Percentiles rank a stretch among this genome's conserved stretches.
Evolutionary conservation across 2,329 filamentous ascomycete species (phyloP).

Genomic region (Aspergillus quadricinctus): DNA sequence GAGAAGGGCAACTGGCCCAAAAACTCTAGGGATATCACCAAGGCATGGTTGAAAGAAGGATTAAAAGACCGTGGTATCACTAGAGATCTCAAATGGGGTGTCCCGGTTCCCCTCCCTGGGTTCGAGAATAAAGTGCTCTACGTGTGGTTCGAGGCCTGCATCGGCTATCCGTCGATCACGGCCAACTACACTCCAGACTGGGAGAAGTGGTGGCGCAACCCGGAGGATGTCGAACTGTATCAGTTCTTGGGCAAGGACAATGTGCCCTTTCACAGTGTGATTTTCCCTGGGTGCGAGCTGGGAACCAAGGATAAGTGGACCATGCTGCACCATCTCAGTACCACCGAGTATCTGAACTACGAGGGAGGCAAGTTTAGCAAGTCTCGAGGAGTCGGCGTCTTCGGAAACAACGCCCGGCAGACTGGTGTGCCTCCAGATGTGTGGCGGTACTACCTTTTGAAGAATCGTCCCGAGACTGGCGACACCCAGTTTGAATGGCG

Average conservation of each 20-base stretch:
- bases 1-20: constrained; percentile 57
- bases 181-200: constrained; percentile 82
- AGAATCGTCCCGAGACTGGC: constrained; percentile 76
- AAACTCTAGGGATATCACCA: constrained; percentile 43
- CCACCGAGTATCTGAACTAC: constrained; percentile 86
- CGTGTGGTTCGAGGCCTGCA: constrained; percentile 89
- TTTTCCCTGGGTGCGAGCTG: constrained; percentile 83
- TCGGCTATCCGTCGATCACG: constrained; percentile 93
- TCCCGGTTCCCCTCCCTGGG: constrained; percentile 54
- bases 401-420: constrained; percentile 82
- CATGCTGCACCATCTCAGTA: constrained; percentile 80
- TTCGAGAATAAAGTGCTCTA: constrained; percentile 81
- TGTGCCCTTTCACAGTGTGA: constrained; percentile 81
- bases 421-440: constrained; percentile 80
- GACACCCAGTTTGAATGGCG: constrained; percentile 91
- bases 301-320: constrained; percentile 85
- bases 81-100: constrained; percentile 87
- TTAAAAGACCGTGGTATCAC: constrained; percentile 85
- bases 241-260: constrained; percentile 97
- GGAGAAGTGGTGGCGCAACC: constrained; percentile 93
- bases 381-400: constrained; percentile 82
- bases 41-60: constrained; percentile 61
- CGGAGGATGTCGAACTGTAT: constrained; percentile 80
- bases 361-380: constrained; percentile 91
- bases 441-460: constrained; percentile 90